Conservation (phyloP, 2,329 filamentous ascomycete species). For the Sporothrix globosa region DNA sequence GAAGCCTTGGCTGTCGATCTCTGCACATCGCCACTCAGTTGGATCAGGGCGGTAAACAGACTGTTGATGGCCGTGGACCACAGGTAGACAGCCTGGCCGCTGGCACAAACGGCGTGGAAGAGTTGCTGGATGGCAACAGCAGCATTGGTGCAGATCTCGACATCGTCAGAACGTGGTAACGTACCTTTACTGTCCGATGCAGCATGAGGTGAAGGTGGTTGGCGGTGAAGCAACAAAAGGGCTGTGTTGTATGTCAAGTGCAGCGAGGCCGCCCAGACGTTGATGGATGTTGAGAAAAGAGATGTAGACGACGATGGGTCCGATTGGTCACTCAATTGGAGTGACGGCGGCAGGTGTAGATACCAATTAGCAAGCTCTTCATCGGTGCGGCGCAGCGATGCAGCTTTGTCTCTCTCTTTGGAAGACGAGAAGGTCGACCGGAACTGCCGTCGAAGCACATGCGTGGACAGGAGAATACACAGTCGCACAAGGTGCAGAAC, state of each 20-base stretch:
- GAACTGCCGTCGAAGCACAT: conserved; percentile 22
- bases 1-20: conserved; percentile 5
- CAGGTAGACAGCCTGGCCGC: conserved; percentile 10
- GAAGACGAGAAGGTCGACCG: not conserved
- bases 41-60: conserved; percentile 15
- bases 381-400: conserved; percentile 12
- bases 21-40: conserved; percentile 16
- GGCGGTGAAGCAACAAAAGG: conserved; percentile 15
- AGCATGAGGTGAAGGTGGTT: not conserved
- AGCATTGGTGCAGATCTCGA: conserved; percentile 24
- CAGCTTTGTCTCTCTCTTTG: not conserved
- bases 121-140: conserved; percentile 24
- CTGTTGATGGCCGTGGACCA: conserved; percentile 23
- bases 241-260: conserved; percentile 25
- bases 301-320: not conserved
- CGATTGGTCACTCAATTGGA: not conserved
- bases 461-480: not conserved
- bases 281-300: not conserved
- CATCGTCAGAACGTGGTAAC: not conserved
- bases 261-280: conserved; percentile 11
- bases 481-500: conserved; percentile 9
- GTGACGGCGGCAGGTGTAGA: conserved; percentile 15
- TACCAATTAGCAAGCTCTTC: conserved; percentile 23
- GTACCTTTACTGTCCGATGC: not conserved
- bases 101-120: conserved; percentile 10